phyloP scores from a whole-genome alignment of 2,329 filamentous ascomycete genomes.

The Hymenoscyphus fructigenus region DNA sequence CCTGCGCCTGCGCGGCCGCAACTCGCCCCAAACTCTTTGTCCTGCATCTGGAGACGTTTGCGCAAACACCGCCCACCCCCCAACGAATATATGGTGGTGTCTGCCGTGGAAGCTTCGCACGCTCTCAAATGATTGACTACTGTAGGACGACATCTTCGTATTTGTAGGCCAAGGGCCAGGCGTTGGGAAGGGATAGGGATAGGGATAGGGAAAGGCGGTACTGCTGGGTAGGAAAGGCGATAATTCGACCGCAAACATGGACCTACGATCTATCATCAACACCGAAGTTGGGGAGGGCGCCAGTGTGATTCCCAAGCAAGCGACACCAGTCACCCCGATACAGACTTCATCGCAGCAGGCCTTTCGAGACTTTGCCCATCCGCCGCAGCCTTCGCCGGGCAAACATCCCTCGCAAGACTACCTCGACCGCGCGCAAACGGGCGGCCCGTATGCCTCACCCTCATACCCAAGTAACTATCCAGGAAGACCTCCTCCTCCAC shows the following conservation, averaged over 20 bases:
- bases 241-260: slow-evolving; percentile 42
- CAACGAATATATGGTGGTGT: background rate
- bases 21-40: background rate
- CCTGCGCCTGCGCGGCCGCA: background rate
- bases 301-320: slow-evolving; percentile 25
- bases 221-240: background rate
- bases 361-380: slow-evolving; percentile 36
- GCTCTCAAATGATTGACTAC: background rate
- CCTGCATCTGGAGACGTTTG: slow-evolving; percentile 3
- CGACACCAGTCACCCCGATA: slow-evolving; percentile 35
- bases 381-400: slow-evolving; percentile 31
- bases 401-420: slow-evolving; percentile 37
- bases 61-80: background rate
- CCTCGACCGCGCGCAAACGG: slow-evolving; percentile 27
- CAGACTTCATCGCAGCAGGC: slow-evolving; percentile 31
- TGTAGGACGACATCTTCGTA: slow-evolving; percentile 1
- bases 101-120: background rate
- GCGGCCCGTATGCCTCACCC: slow-evolving; percentile 34
- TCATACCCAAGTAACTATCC: slow-evolving; percentile 34
- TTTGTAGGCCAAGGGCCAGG: slow-evolving; percentile 1
- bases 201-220: background rate
- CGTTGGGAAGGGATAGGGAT: background rate
- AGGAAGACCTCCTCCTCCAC: slow-evolving; percentile 39
- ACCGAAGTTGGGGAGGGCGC: slow-evolving; percentile 36
- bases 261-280: slow-evolving; percentile 54